phyloP scores from a whole-genome alignment of 208 protist genomes.

The Tritrichomonas musculus region DNA sequence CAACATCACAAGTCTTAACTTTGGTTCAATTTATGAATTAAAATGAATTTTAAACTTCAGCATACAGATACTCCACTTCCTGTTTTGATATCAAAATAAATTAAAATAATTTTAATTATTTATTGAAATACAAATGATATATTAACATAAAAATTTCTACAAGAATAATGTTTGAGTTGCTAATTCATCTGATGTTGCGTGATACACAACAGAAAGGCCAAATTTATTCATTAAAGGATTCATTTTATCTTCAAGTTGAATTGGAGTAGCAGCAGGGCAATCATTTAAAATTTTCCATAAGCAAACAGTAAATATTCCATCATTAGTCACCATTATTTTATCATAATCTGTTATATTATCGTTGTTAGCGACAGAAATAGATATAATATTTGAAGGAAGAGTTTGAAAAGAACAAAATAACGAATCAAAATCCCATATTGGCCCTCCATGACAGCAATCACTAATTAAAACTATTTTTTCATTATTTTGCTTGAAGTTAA shows the following conservation, averaged over 20 bases:
- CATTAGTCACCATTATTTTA: neutral
- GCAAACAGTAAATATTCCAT: neutral
- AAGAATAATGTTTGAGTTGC: neutral
- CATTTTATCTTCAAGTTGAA: neutral
- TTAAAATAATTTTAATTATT: no score
- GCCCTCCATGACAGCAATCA: neutral
- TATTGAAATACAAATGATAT: no score
- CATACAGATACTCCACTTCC: no score
- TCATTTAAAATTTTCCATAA: neutral
- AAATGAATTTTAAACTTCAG: no score
- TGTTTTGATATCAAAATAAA: no score
- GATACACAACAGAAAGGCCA: neutral
- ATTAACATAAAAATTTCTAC: no score
- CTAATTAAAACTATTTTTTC: neutral
- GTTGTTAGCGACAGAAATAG: neutral
- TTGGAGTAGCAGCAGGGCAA: neutral
- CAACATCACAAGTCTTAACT: no score
- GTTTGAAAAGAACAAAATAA: neutral
- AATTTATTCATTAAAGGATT: neutral
- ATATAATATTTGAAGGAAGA: neutral
- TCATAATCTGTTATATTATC: neutral
- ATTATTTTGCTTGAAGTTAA: neutral
- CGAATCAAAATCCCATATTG: neutral
- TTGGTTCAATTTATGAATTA: no score
- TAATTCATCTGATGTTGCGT: neutral